These are phyloP conservation scores for Candida vaughaniae DNA, from an alignment of 805 yeast species.

Conservation along the genomic window DNA sequence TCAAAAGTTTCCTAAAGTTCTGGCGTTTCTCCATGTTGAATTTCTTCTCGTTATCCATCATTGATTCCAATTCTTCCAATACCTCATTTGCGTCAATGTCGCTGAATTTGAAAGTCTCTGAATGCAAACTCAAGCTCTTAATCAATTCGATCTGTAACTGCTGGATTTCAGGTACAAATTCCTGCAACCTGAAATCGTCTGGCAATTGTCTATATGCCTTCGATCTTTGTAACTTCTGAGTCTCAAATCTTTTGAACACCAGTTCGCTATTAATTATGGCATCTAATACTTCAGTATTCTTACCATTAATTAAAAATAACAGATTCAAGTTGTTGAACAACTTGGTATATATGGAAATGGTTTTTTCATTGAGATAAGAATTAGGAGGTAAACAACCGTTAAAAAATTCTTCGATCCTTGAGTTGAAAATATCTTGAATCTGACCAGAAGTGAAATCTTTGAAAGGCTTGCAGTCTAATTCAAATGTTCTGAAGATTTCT, in stretches of 20 bases:
- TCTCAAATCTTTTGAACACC: slow-evolving; percentile 46
- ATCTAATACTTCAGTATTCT: slow-evolving; percentile 58
- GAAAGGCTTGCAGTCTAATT: slow-evolving; percentile 5
- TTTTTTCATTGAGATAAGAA: slow-evolving; percentile 2
- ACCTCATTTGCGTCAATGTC: slow-evolving; percentile 4
- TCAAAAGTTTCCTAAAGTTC: slow-evolving; percentile 25
- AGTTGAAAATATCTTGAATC: neutral
- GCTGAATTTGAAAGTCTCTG: slow-evolving; percentile 16
- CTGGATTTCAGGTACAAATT: slow-evolving; percentile 29
- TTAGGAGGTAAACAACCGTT: slow-evolving; percentile 1
- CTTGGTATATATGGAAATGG: slow-evolving; percentile 9
- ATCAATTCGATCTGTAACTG: slow-evolving; percentile 17
- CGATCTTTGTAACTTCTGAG: neutral
- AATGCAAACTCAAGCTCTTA: neutral
- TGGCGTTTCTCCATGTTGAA: slow-evolving; percentile 18
- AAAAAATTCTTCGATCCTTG: slow-evolving; percentile 3
- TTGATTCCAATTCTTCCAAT: slow-evolving; percentile 10
- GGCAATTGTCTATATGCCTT: slow-evolving; percentile 29
- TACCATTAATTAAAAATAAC: slow-evolving; percentile 53
- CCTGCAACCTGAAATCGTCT: slow-evolving; percentile 32
- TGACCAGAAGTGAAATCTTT: neutral
- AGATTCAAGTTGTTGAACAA: slow-evolving; percentile 26
- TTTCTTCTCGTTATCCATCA: slow-evolving; percentile 16
- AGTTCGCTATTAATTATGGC: slow-evolving; percentile 50
- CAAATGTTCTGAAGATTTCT: slow-evolving; percentile 1